Base-by-base conservation (phyloP, 768 basidiomycete genomes). In the Termitomyces sp. region DNA sequence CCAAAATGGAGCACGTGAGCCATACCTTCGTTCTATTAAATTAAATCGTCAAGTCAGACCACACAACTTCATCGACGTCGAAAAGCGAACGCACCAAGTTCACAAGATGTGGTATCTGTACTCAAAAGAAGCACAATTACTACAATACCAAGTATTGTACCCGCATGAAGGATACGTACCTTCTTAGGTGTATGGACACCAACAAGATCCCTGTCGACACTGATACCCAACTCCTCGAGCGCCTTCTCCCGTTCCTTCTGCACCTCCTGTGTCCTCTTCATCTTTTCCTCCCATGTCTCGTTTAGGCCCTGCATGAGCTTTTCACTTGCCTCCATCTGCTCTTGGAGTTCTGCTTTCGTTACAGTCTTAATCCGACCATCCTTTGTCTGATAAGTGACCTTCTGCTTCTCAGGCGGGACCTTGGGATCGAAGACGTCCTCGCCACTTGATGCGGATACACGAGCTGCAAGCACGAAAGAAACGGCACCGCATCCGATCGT, bases 161-260 rank as follows among this genome's bases (percentile, higher is more conserved):
- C 57, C 39, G 73, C 34, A 40, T 13, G 51, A 39, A 12, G 39
- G 34, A 48, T 33, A 76, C 86, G 86, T 66, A 84, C 91, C 82
- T 88, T 93, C 82, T 98, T 98, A 32, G 97, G 97, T 22, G 97
- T 95, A 77, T 97, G 95, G 56, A 99, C 97, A 51, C 97, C 96
- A 56, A 98, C 91, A 56, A 92, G 75, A 63, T 95, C 91, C 82
- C 95, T 98, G 75, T 98, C 96, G 59, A 99, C 93, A 40, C 91
- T 92, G 73, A 99, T 98, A 36, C 97, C 97, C 61, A 99, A 77
- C 74, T 97, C 96, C 74, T 99, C 97, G 48, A 99, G 74, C 10
- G 97, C 97, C 79, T 94, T 90, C 79, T 99, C 97, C 61, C 97
- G 85, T 74, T 98, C 95, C 68, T 90, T 91, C 78, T 98, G 95